Base-by-base conservation (phyloP, 345 rosid species). In the Kernera saxatilis region DNA sequence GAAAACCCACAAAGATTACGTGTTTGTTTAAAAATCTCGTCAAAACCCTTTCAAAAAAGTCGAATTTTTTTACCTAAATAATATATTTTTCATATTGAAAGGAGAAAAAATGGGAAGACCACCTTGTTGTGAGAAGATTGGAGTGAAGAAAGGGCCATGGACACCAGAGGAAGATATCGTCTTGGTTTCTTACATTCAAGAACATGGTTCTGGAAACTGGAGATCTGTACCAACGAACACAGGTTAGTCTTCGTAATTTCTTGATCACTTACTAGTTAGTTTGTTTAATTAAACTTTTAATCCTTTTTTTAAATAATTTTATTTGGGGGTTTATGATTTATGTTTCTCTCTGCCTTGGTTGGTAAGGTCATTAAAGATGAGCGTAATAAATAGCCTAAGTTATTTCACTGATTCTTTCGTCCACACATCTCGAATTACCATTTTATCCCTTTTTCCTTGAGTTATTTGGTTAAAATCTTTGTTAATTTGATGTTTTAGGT, bases 91-190 rank as follows among this genome's bases (percentile, higher is more conserved):
- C 61, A 58, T 41, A 59, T 21, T 22, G 59, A 55, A 32, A 41
- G 45, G 18, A 41, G 33, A 21, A 8, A 32, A 25, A 14, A 92
- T 94, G 99, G 99, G 96, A 32, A 88, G 99, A 77, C 96, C 96
- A 69, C 99, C 99, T 50, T 94, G 95, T 73, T 91, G 99, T 72
- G 96, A 94, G 19, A 94, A 87, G 82, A 73, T 77, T 35, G 95
- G 96, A 26, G 88, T 94, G 75, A 94, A 91, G 85, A 94, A 94
- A 85, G 99, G 99, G 18, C 97, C 97, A 21, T 94, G 99, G 99
- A 94, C 99, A 21, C 99, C 99, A 3, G 99, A 94, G 75, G 99
- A 94, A 82, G 99, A 94, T 68, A 94, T 94, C 83, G 82, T 86
- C 57, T 63, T 94, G 68, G 97, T 94, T 67, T 86, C 97, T 67